Conservation (phyloP, 331 rosid species). For the Rosa hybrid region DNA sequence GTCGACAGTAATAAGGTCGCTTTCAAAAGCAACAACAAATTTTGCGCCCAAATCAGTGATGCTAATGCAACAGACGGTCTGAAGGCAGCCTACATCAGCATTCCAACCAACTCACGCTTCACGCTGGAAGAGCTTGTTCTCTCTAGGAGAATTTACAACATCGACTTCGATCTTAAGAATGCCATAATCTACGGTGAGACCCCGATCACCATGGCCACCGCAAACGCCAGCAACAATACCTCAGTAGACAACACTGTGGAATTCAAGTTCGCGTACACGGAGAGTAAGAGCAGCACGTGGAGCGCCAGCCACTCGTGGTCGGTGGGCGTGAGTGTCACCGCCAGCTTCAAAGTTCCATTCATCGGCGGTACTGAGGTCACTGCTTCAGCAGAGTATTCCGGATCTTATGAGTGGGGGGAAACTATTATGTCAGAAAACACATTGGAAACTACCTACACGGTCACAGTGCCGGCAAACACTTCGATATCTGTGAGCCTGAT, state of each 20-base stretch:
- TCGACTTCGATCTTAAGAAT: rapidly evolving
- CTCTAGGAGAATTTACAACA: background rate
- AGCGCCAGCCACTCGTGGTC: background rate
- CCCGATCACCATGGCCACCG: background rate
- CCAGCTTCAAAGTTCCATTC: background rate
- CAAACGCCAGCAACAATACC: background rate
- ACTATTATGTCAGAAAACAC: background rate
- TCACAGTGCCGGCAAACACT: background rate
- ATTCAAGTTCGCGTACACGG: background rate
- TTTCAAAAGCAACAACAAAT: background rate
- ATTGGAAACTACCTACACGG: background rate
- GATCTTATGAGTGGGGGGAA: background rate
- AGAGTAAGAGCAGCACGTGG: background rate
- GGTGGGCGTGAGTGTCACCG: background rate
- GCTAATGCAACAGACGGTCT: too few species aligned
- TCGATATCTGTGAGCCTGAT: background rate
- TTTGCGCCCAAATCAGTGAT: background rate
- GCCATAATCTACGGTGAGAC: background rate
- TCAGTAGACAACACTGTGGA: background rate
- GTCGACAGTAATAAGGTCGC: background rate
- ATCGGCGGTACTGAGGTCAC: background rate
- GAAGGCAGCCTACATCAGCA: conserved; percentile 14
- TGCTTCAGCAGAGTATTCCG: background rate
- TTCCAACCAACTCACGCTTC: conserved; percentile 15
- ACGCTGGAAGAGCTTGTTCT: background rate